phyloP scores from a whole-genome alignment of 1,284 basidiomycete genomes.

The Takashimella tepidaria region DNA sequence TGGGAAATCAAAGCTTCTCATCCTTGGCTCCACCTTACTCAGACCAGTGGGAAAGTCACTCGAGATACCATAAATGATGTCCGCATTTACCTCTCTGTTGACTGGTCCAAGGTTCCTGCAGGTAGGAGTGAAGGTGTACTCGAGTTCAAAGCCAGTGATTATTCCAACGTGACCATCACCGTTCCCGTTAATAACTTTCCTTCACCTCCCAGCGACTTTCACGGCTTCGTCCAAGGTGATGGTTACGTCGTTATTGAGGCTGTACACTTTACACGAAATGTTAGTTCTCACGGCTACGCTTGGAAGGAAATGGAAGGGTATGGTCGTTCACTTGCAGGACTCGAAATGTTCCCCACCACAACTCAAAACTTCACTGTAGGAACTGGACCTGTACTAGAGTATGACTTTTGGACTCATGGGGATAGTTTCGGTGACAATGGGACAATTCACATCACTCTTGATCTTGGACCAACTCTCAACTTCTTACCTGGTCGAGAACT shows the following conservation, averaged over 20 bases:
- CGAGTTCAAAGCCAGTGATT: constrained; percentile 12
- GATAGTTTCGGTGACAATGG: constrained; percentile 2
- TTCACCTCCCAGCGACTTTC: constrained; percentile 50
- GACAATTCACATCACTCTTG: constrained; percentile 52
- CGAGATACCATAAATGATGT: constrained; percentile 51
- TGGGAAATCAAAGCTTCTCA: constrained; percentile 55
- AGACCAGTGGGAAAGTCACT: constrained; percentile 54
- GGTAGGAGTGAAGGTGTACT: background rate
- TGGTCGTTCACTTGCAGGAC: constrained; percentile 49
- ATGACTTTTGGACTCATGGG: constrained; percentile 54
- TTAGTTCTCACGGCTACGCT: constrained; percentile 51
- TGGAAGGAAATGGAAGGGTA: constrained; percentile 60
- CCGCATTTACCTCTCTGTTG: constrained; percentile 57
- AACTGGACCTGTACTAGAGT: constrained; percentile 58
- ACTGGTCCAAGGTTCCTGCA: constrained; percentile 55
- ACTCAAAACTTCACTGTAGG: constrained; percentile 60
- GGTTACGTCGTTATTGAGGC: constrained; percentile 65
- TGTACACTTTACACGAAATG: constrained; percentile 48
- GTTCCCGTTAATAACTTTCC: constrained; percentile 52
- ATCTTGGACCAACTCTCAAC: constrained; percentile 59
- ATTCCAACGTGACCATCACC: constrained; percentile 20
- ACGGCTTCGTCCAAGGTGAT: constrained; percentile 63
- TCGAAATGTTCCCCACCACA: constrained; percentile 60
- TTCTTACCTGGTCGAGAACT: constrained; percentile 22
- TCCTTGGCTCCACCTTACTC: constrained; percentile 56